phyloP scores from a whole-genome alignment of 2,329 filamentous ascomycete species.

The Pseudogymnoascus sp. region DNA sequence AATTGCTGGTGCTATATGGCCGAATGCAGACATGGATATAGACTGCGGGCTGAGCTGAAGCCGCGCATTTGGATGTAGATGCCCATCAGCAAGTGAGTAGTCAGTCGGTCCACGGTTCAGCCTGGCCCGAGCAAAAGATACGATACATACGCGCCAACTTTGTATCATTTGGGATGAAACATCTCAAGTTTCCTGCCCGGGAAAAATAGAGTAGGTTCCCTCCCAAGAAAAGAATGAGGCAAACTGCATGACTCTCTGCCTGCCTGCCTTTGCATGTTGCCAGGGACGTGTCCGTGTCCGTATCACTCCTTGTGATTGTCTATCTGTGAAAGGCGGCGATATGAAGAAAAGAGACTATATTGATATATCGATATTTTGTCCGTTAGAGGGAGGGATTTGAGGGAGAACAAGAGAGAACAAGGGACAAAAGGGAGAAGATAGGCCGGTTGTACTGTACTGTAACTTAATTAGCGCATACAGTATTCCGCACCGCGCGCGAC shows the following conservation, averaged over 20 bases:
- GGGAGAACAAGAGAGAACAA: neutral
- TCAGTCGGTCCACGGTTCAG: neutral
- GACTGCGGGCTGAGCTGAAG: neutral
- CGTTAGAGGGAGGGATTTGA: slow-evolving; percentile 1
- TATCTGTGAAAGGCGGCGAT: neutral
- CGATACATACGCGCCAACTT: neutral
- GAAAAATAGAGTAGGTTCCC: neutral
- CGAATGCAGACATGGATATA: neutral
- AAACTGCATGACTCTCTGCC: neutral
- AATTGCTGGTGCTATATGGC: neutral
- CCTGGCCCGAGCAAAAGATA: neutral
- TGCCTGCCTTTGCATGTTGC: neutral
- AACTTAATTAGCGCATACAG: neutral
- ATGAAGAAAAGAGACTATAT: neutral
- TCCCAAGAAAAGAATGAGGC: neutral
- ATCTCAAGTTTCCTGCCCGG: neutral
- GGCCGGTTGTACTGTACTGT: neutral
- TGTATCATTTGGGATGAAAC: slow-evolving; percentile 2
- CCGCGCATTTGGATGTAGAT: neutral
- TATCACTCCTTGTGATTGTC: neutral
- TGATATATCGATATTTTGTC: neutral
- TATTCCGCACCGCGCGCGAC: slow-evolving; percentile 2
- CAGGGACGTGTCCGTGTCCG: neutral
- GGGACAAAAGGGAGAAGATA: too few species aligned
- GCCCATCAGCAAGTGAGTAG: neutral